Conservation (phyloP, 495 filamentous ascomycete genomes). For the Pseudoneurospora amorphoporcata region DNA sequence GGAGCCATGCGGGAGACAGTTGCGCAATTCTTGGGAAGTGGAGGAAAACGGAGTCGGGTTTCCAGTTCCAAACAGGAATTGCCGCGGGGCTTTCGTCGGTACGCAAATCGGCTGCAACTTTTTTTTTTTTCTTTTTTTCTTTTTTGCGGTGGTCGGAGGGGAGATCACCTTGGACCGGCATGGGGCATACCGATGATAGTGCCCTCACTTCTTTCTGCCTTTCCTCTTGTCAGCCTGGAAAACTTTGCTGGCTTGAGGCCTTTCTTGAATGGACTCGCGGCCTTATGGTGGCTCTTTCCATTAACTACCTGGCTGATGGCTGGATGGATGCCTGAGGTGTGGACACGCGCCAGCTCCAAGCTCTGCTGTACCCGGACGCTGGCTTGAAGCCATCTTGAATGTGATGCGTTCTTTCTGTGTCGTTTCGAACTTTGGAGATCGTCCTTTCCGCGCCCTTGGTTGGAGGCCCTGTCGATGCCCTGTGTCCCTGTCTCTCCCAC, state of each 20-base stretch:
- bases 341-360: not conserved
- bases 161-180: not conserved
- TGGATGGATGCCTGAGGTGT: not conserved
- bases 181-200: not conserved
- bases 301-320: not conserved
- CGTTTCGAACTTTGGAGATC: not conserved
- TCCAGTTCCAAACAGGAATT: not conserved
- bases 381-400: not conserved
- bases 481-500: not conserved
- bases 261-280: not conserved
- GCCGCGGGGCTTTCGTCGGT: not conserved
- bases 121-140: not conserved
- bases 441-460: not conserved
- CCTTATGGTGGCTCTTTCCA: not conserved
- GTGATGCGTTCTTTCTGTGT: not conserved
- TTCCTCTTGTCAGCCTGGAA: not conserved
- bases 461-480: not conserved
- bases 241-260: not conserved
- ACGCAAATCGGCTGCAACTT: not conserved
- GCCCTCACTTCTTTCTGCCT: not conserved
- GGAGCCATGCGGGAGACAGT: not conserved
- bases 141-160: not conserved
- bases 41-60: not conserved
- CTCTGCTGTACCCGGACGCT: not conserved
- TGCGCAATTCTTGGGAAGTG: not conserved